Conservation (phyloP, 2,329 filamentous ascomycete species). For the Colletotrichum caudatum region DNA sequence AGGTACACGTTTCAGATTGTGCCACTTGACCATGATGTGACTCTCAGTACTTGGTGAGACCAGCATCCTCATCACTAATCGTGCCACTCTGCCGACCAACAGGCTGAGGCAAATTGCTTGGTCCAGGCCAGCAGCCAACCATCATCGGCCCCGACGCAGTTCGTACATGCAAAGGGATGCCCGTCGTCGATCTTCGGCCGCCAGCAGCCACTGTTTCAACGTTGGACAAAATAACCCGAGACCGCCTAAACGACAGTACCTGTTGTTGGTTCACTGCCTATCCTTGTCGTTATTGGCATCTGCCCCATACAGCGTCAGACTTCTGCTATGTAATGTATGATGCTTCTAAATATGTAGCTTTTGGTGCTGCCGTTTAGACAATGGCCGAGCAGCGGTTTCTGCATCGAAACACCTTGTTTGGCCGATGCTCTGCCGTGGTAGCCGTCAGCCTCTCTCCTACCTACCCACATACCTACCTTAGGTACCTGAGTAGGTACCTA, state of each 20-base stretch:
- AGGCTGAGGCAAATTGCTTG: constrained; percentile 34
- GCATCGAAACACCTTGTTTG: constrained; percentile 34
- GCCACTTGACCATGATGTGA: constrained; percentile 34
- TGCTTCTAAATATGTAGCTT: background rate
- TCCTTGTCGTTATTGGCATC: background rate
- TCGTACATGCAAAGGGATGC: constrained; percentile 39
- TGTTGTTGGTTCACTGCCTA: background rate
- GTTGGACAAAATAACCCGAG: constrained; percentile 31
- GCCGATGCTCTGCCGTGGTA: background rate
- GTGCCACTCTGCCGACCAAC: background rate
- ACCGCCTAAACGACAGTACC: constrained; percentile 15
- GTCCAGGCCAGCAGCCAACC: constrained; percentile 17
- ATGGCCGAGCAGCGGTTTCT: constrained; percentile 12
- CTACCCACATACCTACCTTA: too few relatives aligned
- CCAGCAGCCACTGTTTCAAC: constrained; percentile 35
- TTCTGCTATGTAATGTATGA: background rate
- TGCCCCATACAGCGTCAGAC: background rate
- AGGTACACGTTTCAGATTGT: constrained; percentile 36
- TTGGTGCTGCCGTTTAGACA: constrained; percentile 25
- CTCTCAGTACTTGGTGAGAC: constrained; percentile 21
- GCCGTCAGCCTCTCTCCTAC: background rate
- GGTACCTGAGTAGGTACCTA: background rate
- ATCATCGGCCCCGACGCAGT: constrained; percentile 29
- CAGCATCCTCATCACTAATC: constrained; percentile 33
- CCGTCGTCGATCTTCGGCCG: constrained; percentile 34